These are phyloP conservation scores for Blumeria graminis DNA, from an alignment of 2,329 filamentous ascomycete species.

Conservation along the genomic window DNA sequence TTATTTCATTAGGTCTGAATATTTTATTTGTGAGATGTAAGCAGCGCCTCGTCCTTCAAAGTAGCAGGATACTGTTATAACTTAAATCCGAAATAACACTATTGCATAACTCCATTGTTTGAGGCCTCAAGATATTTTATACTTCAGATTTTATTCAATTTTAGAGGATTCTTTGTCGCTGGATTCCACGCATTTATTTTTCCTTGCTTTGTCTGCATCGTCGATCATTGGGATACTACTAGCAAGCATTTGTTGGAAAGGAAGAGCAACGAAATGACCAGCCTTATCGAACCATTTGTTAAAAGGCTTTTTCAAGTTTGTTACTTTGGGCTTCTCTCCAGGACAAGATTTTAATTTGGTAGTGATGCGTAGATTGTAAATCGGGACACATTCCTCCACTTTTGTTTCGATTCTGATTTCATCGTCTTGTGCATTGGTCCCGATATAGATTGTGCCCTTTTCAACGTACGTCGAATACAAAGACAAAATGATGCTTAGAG, in stretches of 20 bases:
- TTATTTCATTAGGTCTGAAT: no score
- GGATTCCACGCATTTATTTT: constrained; percentile 8
- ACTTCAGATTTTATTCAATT: no score
- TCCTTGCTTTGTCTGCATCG: constrained; percentile 35
- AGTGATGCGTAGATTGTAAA: constrained; percentile 52
- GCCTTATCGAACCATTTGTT: constrained; percentile 51
- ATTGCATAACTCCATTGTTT: no score
- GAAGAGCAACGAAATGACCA: constrained; percentile 47
- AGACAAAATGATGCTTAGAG: constrained; percentile 55
- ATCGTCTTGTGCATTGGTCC: constrained; percentile 35
- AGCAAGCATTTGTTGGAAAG: constrained; percentile 59
- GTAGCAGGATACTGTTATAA: no score
- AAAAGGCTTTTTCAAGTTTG: constrained; percentile 34
- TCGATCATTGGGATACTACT: constrained; percentile 41
- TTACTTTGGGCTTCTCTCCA: constrained; percentile 6
- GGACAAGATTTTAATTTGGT: constrained; percentile 14
- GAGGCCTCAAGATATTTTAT: no score
- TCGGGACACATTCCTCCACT: constrained; percentile 55
- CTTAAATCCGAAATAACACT: no score
- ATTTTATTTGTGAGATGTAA: no score
- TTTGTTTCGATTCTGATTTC: constrained; percentile 51
- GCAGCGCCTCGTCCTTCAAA: no score
- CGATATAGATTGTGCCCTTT: constrained; percentile 59
- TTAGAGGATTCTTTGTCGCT: no score
- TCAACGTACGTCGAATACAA: constrained; percentile 73